These are phyloP conservation scores for Fusarium sp. DNA, from an alignment of 2,329 filamentous ascomycete genomes.

Conservation along the genomic window DNA sequence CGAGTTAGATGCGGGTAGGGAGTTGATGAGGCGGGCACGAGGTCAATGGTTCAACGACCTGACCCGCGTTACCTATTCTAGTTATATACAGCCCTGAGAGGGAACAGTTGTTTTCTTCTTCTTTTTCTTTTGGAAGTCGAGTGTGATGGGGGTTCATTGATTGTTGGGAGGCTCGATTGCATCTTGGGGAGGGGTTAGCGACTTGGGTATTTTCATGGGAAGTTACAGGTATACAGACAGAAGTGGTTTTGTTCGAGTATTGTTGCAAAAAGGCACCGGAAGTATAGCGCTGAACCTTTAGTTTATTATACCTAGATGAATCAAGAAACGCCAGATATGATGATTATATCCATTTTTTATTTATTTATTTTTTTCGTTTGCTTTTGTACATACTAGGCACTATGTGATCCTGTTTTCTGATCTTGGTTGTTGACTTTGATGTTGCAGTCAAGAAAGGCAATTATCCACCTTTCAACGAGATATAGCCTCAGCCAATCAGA, in stretches of 20 bases:
- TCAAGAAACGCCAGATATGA: slow-evolving; percentile 10
- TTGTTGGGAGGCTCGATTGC: slow-evolving; percentile 11
- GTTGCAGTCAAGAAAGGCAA: not conserved
- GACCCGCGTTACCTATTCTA: not conserved
- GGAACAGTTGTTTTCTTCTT: not conserved
- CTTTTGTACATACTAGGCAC: not conserved
- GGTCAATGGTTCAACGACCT: not conserved
- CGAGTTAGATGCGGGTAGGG: not conserved
- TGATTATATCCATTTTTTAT: not conserved
- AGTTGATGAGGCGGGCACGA: not conserved
- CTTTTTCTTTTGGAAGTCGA: slow-evolving; percentile 3
- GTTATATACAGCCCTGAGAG: slow-evolving; percentile 7
- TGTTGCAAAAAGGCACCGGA: slow-evolving; percentile 12
- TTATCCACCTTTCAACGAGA: not conserved
- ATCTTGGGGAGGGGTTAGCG: slow-evolving; percentile 14
- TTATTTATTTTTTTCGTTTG: not conserved
- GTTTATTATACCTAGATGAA: slow-evolving; percentile 23
- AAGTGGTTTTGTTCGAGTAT: slow-evolving; percentile 23
- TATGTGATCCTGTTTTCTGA: not conserved
- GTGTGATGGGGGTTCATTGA: not conserved
- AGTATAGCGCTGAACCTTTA: slow-evolving; percentile 4
- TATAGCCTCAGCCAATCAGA: not conserved
- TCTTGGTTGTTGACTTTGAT: not conserved
- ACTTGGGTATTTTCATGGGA: slow-evolving; percentile 29
- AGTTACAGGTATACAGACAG: slow-evolving; percentile 3